Conservation (phyloP, 1,284 basidiomycete species). For the Flammula alnicola region DNA sequence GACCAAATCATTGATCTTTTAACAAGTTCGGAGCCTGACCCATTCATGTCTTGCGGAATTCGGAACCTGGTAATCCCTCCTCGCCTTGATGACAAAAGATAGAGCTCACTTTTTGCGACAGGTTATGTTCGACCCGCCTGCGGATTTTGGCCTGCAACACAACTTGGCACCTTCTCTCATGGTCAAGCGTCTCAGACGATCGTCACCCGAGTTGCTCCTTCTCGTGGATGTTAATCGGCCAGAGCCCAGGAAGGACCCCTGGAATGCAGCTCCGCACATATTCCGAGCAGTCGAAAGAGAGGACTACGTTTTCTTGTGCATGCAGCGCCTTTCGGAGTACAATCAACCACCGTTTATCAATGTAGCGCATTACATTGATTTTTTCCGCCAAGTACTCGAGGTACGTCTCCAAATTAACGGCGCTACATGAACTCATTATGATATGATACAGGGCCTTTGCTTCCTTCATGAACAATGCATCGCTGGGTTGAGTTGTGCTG, state of each 20-base stretch:
- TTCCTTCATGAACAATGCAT: conserved; percentile 55
- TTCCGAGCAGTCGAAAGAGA: conserved; percentile 46
- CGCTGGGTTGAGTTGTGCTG: conserved; percentile 37
- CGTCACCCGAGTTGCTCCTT: conserved; percentile 42
- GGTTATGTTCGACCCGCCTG: conserved; percentile 24
- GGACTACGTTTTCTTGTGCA: conserved; percentile 42
- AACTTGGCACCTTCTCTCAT: conserved; percentile 30
- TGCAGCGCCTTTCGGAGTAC: conserved; percentile 48
- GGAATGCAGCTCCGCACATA: conserved; percentile 55
- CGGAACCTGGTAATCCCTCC: conserved; percentile 24
- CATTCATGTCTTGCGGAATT: conserved; percentile 20
- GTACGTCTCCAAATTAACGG: conserved; percentile 26
- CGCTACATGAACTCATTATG: not conserved
- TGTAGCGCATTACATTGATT: conserved; percentile 52
- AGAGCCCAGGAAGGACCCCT: conserved; percentile 49
- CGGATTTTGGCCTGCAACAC: conserved; percentile 13
- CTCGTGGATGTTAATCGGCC: conserved; percentile 47
- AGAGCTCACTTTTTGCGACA: conserved; percentile 5
- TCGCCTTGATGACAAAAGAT: not conserved
- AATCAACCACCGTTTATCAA: conserved; percentile 47
- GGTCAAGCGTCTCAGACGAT: conserved; percentile 39
- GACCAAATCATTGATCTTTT: conserved; percentile 25
- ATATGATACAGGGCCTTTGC: conserved; percentile 43
- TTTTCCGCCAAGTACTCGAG: conserved; percentile 54
- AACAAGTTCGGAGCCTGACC: conserved; percentile 19